Evolutionary conservation across 1,139 yeast genomes (phyloP).

Genomic region (Debaryomycetaceae sp.): DNA sequence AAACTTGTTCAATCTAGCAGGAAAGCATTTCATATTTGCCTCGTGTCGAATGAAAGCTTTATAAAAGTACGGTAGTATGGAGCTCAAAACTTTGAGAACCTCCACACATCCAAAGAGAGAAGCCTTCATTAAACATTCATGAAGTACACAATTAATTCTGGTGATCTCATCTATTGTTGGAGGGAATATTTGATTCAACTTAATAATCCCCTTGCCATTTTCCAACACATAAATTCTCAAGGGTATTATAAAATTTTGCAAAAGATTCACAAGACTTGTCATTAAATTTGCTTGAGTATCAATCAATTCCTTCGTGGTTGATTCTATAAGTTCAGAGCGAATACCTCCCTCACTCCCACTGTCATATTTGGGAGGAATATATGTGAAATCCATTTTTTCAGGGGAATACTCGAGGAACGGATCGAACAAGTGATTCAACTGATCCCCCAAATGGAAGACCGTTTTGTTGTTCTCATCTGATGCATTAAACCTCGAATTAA

Average conservation of each 20-base stretch:
- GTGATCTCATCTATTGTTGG: slow-evolving; percentile 95
- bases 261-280: slow-evolving; percentile 62
- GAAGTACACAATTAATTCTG: slow-evolving; percentile 77
- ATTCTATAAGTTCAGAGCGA: slow-evolving; percentile 19
- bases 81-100: slow-evolving; percentile 71
- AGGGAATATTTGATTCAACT: slow-evolving; percentile 77
- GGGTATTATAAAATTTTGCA: slow-evolving; percentile 78
- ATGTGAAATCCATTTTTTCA: slow-evolving; percentile 70
- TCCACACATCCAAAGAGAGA: slow-evolving; percentile 67
- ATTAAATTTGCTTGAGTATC: slow-evolving; percentile 73
- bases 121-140: slow-evolving; percentile 71
- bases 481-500: slow-evolving; percentile 37
- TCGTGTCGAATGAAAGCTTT: slow-evolving; percentile 92
- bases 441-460: slow-evolving; percentile 76
- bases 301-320: slow-evolving; percentile 65
- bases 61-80: slow-evolving; percentile 82
- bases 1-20: slow-evolving; percentile 43
- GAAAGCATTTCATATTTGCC: slow-evolving; percentile 53
- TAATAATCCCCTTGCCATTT: slow-evolving; percentile 53
- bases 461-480: slow-evolving; percentile 58
- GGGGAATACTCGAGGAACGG: slow-evolving; percentile 91
- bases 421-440: slow-evolving; percentile 82
- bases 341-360: slow-evolving; percentile 13
- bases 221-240: slow-evolving; percentile 65
- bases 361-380: slow-evolving; percentile 44